Conservation (phyloP, 805 yeast genomes). For the Myxozyma neglecta region DNA sequence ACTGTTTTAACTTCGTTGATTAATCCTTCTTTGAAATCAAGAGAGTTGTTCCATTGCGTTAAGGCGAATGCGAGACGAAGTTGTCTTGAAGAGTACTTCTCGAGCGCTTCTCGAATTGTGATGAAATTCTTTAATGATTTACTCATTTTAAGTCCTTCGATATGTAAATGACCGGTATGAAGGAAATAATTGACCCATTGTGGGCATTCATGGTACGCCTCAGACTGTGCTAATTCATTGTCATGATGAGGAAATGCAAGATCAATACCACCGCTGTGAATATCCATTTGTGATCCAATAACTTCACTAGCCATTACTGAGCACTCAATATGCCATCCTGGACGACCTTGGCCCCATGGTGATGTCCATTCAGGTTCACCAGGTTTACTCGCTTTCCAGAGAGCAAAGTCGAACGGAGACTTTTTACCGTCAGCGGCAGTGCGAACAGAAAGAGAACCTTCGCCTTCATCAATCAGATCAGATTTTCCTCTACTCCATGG, state of each 20-base stretch:
- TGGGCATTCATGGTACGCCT: slow-evolving; percentile 80
- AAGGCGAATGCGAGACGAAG: slow-evolving; percentile 87
- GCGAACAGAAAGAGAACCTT: slow-evolving; percentile 68
- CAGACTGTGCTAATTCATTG: slow-evolving; percentile 95
- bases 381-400: slow-evolving; percentile 94
- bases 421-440: slow-evolving; percentile 57
- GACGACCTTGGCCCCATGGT: slow-evolving; percentile 97
- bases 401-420: slow-evolving; percentile 83
- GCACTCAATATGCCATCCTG: slow-evolving; percentile 99
- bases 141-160: slow-evolving; percentile 98
- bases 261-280: slow-evolving; percentile 96
- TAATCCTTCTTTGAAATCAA: slow-evolving; percentile 86
- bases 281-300: slow-evolving; percentile 80
- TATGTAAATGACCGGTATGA: slow-evolving; percentile 96
- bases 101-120: slow-evolving; percentile 86
- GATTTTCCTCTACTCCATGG: slow-evolving; percentile 96
- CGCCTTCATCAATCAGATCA: slow-evolving; percentile 88
- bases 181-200: slow-evolving; percentile 98
- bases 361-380: slow-evolving; percentile 97
- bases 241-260: slow-evolving; percentile 99
- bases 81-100: slow-evolving; percentile 71
- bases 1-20: slow-evolving; percentile 71
- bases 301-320: slow-evolving; percentile 96
- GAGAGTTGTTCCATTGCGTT: slow-evolving; percentile 87
- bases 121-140: slow-evolving; percentile 93